Percentiles rank a stretch among this genome's conserved stretches.
These are phyloP conservation scores for Dionaea muscipula DNA, from an alignment of 179 eudicot genomes.

Conservation along the genomic window DNA sequence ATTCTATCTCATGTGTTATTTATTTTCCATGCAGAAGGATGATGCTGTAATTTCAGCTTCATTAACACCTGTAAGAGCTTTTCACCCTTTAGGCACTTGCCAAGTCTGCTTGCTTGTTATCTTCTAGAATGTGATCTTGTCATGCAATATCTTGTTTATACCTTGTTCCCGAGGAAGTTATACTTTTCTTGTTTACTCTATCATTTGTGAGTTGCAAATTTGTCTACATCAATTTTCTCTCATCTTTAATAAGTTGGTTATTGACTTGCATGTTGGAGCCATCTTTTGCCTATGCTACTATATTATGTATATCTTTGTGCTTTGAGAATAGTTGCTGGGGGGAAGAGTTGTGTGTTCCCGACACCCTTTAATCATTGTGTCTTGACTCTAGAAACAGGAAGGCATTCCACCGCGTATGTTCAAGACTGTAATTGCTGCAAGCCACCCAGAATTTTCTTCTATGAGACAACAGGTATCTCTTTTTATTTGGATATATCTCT, in stretches of 20 bases:
- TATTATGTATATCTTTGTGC: neutral
- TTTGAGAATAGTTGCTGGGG: too few species aligned
- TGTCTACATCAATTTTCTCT: too few species aligned
- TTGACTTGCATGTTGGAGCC: neutral
- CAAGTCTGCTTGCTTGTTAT: neutral
- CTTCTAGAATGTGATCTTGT: neutral
- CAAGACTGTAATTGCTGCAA: slow-evolving; percentile 94
- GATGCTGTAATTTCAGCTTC: slow-evolving; percentile 19
- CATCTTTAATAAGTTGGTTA: too few species aligned
- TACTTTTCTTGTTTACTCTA: too few species aligned
- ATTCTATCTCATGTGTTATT: neutral
- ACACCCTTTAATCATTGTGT: too few species aligned
- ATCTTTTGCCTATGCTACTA: neutral
- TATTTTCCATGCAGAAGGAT: slow-evolving; percentile 20
- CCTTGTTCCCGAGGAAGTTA: too few species aligned
- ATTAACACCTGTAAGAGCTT: slow-evolving; percentile 28
- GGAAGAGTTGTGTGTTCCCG: neutral
- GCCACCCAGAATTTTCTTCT: slow-evolving; percentile 92
- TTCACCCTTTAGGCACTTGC: neutral
- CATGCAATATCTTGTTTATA: too few species aligned
- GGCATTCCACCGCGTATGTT: slow-evolving; percentile 97
- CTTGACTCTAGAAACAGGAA: slow-evolving; percentile 56
- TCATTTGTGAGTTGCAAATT: too few species aligned
- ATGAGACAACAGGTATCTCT: slow-evolving; percentile 84
- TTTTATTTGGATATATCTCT: neutral